Evolutionary conservation across 805 yeast genomes (phyloP).

Genomic region (Metschnikowia bowlesiae): DNA sequence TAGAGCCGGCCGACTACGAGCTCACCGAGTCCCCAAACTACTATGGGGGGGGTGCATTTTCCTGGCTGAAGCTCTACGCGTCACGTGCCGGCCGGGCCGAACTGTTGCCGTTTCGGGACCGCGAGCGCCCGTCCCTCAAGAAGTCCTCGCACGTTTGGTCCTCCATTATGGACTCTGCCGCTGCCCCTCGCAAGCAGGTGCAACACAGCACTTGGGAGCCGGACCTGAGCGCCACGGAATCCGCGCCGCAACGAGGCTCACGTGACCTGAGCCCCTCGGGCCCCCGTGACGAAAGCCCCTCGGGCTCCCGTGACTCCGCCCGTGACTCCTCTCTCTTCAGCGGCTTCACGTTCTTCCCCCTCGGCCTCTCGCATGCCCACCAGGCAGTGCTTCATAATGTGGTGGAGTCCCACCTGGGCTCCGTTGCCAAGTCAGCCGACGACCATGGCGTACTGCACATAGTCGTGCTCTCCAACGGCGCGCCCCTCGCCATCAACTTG

Average conservation of each 20-base stretch:
- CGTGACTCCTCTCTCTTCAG: conserved; percentile 30
- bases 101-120: conserved; percentile 2
- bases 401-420: conserved; percentile 46
- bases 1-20: conserved; percentile 39
- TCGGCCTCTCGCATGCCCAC: conserved; percentile 40
- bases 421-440: conserved; percentile 13
- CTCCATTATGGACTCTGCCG: conserved; percentile 33
- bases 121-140: conserved; percentile 12
- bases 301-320: neutral
- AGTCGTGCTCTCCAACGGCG: conserved; percentile 28
- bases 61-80: conserved; percentile 31
- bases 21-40: conserved; percentile 16
- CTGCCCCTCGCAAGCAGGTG: conserved; percentile 9
- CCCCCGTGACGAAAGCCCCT: neutral
- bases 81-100: conserved; percentile 1
- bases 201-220: conserved; percentile 25
- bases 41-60: conserved; percentile 11
- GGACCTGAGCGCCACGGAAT: conserved; percentile 11
- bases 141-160: conserved; percentile 39
- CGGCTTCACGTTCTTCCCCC: conserved; percentile 39
- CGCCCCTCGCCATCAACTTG: conserved; percentile 24
- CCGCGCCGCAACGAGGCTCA: neutral
- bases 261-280: neutral
- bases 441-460: conserved; percentile 29
- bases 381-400: conserved; percentile 35